These are phyloP conservation scores for Fimicolochytrium jonesii DNA, from an alignment of 192 early-diverging fungal species.

Conservation along the genomic window DNA sequence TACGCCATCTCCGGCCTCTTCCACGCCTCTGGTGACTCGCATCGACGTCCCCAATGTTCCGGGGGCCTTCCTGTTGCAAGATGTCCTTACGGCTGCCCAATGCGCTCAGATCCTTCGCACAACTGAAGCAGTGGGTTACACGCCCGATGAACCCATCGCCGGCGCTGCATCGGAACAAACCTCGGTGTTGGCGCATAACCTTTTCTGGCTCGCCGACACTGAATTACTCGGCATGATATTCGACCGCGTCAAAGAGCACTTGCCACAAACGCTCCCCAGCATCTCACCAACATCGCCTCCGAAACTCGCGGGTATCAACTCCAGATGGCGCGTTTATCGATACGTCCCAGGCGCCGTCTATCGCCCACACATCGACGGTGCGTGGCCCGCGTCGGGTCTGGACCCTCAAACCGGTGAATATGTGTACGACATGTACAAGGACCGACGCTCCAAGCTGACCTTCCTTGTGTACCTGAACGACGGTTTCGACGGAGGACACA, in stretches of 20 bases:
- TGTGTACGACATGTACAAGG: slow-evolving; percentile 50
- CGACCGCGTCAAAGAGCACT: slow-evolving; percentile 39
- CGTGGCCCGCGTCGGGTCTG: slow-evolving; percentile 60
- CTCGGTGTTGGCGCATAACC: slow-evolving; percentile 60
- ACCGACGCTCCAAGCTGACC: slow-evolving; percentile 37
- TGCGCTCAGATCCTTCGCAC: slow-evolving; percentile 55
- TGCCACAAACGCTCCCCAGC: slow-evolving; percentile 30
- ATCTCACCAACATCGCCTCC: not conserved
- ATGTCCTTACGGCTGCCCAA: slow-evolving; percentile 51
- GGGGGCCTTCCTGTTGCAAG: slow-evolving; percentile 51
- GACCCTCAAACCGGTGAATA: slow-evolving; percentile 51
- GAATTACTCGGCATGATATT: slow-evolving; percentile 50
- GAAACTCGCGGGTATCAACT: slow-evolving; percentile 50
- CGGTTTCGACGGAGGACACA: slow-evolving; percentile 42
- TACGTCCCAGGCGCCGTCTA: slow-evolving; percentile 64
- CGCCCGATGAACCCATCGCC: slow-evolving; percentile 56
- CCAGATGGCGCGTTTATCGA: slow-evolving; percentile 61
- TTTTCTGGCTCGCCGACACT: slow-evolving; percentile 65
- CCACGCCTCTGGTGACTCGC: slow-evolving; percentile 31
- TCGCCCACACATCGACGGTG: slow-evolving; percentile 64
- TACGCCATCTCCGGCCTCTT: slow-evolving; percentile 19
- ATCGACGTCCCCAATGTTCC: slow-evolving; percentile 53
- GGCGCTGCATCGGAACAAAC: slow-evolving; percentile 47
- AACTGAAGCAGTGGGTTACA: slow-evolving; percentile 58
- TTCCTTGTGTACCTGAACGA: slow-evolving; percentile 51